Base-by-base conservation (phyloP, 495 filamentous ascomycete species). In the Halenospora varia region DNA sequence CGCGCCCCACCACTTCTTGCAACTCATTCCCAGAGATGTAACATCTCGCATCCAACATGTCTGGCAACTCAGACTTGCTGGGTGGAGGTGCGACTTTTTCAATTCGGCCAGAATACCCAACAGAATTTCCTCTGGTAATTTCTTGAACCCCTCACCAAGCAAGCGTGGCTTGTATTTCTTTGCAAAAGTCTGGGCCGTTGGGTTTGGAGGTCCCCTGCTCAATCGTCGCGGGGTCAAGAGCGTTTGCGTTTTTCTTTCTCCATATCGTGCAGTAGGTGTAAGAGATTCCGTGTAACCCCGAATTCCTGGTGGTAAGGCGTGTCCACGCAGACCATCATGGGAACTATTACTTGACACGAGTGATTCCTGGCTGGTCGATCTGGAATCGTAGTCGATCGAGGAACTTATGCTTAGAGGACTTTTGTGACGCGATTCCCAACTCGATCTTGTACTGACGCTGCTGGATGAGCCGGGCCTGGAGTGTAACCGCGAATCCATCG, bases 41-140 rank as follows among this genome's bases (percentile, higher is more conserved):
- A 92, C 67, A 65, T 94, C 89, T 50, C 87, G 82, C 74, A 89
- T 85, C 70, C 85, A 90, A 71, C 90, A 92, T 59, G 87, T 88
- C 53, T 83, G 77, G 64, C 90, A 94, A 55, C 75, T 82, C 25
- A 64, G 60, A 29, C 72, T 74, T 15, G 68, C 66, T 25, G 67
- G 61, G 24, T 64, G 63, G 15, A 80, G 55, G 61, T 82, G 80
- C 18, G 71, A 64, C 47, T 72, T 68, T 62, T 72, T 76, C 48
- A 82, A 66, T 22, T 76, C 70, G 26, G 71, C 70, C 11, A 77
- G 61, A 23, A 85, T 76, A 51, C 84, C 71, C 61, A 75, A 70
- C 48, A 86, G 67, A 2, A 85, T 79, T 60, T 83, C 80, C 4
- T 80, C 78, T 6, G 83, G 82, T 10, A 88, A 68, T 13, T 71